Percentiles rank a stretch among this genome's conserved stretches.
Evolutionary conservation across 495 filamentous ascomycete species (phyloP).

Genomic region (Baudoinia panamericana): DNA sequence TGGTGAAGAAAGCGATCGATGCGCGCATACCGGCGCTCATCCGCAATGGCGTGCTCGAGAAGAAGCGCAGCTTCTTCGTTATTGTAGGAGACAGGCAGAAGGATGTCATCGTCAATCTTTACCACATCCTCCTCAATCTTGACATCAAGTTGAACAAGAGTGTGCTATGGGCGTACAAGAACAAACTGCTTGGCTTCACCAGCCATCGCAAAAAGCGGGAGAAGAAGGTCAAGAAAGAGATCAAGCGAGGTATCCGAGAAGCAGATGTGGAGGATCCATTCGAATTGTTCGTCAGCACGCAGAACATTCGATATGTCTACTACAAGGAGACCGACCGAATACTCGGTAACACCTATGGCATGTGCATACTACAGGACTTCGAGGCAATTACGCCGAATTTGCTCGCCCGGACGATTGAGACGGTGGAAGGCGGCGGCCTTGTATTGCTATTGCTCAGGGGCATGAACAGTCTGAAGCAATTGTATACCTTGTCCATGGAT

Average conservation of each 20-base stretch:
- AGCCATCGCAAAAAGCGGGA: conserved; percentile 95
- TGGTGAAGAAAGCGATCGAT: conserved; percentile 44
- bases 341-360: conserved; percentile 94
- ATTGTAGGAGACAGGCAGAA: conserved; percentile 92
- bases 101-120: conserved; percentile 90
- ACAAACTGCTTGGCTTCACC: conserved; percentile 87
- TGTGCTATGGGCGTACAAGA: conserved; percentile 99
- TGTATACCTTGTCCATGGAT: conserved; percentile 97
- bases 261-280: conserved; percentile 94
- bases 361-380: conserved; percentile 97
- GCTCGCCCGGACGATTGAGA: conserved; percentile 88
- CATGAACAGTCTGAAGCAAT: conserved; percentile 93
- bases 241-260: conserved; percentile 89
- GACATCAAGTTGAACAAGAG: conserved; percentile 94
- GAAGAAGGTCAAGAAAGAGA: conserved; percentile 93
- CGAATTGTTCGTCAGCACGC: conserved; percentile 90
- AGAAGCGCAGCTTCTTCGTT: conserved; percentile 95
- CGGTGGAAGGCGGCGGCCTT: conserved; percentile 90
- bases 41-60: conserved; percentile 80
- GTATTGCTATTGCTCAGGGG: conserved; percentile 85
- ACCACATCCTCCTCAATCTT: conserved; percentile 80
- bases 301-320: conserved; percentile 97
- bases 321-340: conserved; percentile 99
- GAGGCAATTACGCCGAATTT: conserved; percentile 96
- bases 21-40: conserved; percentile 93